Evolutionary conservation across 176 grass and related monocot species (phyloP), one percentile per base, ranked within the genome.

Genomic region (Zea luxurians): DNA sequence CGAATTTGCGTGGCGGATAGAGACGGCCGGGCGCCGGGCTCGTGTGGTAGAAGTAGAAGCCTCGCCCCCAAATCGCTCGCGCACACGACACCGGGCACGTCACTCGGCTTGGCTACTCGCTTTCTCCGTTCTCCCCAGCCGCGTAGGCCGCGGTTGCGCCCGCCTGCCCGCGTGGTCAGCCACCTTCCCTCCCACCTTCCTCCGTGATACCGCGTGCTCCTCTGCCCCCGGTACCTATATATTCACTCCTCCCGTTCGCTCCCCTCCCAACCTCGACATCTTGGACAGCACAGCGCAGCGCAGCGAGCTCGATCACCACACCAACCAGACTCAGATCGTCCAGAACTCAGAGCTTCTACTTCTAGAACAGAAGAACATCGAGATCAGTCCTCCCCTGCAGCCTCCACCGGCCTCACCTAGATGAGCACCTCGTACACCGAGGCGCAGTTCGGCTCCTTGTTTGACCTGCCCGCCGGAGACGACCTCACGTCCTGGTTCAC

Each of bases 71-170:
- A 38, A 6, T 4, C 13, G 8, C 38, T n/a, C 17, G 20, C 41
- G 4, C 45, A 4, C 18, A 11, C 10, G 6, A 46, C 44, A 37
- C 70, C 35, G 37, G 37, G 58, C 52, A 43, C 37, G 4, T 15
- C 48, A 17, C 21, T 52, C 12, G 69, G 13, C 47, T 50, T 48
- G 13, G 9, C 12, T 74, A 77, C 84, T 87, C 87, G 80, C 78
- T 83, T 86, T 83, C 48, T n/a, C 17, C 85, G 37, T 90, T 97
- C 93, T 83, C 81, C 87, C 13, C 16, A 47, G 76, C 87, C 93
- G 90, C 89, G 93, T 92, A 37, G 40, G 81, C 87, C 87, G 90
- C 88, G 90, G 93, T 90, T 41, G 34, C 60, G 34, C 60, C 16
- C 13, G 38, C 53, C 73, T 13, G 63, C 9, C 83, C 76, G 20